Conservation (phyloP, 2,329 filamentous ascomycete genomes). For the Cytospora mali region DNA sequence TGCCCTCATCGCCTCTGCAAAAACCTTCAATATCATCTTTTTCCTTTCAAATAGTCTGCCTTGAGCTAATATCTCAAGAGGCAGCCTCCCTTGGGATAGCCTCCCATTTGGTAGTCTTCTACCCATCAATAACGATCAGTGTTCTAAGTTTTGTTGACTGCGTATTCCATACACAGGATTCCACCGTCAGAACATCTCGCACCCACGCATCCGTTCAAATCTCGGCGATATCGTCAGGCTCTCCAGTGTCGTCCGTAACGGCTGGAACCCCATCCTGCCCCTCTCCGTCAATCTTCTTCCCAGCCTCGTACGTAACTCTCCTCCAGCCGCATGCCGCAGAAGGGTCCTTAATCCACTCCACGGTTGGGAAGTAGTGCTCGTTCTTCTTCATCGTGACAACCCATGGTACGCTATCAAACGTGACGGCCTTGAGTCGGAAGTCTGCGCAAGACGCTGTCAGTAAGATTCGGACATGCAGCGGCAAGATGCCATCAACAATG, state of each 20-base stretch:
- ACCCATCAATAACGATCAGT: not conserved
- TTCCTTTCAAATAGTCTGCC: not conserved
- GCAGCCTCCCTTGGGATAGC: not conserved
- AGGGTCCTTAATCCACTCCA: constrained; percentile 63
- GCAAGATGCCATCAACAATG: not conserved
- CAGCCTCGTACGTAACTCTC: constrained; percentile 27
- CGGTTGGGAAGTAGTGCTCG: constrained; percentile 85
- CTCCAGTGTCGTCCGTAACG: constrained; percentile 26
- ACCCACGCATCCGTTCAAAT: not conserved
- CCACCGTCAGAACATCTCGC: not conserved
- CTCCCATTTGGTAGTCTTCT: not conserved
- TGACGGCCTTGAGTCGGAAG: constrained; percentile 95
- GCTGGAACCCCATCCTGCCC: constrained; percentile 24
- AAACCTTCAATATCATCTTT: not conserved
- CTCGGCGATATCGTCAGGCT: constrained; percentile 22
- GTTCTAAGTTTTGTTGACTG: not conserved
- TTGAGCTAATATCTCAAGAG: not conserved
- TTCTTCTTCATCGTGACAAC: constrained; percentile 99
- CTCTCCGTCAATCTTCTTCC: constrained; percentile 29
- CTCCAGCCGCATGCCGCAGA: constrained; percentile 25
- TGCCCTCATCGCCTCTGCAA: too few species aligned
- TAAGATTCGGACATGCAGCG: not conserved
- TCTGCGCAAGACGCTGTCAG: constrained; percentile 52
- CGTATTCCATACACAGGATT: not conserved
- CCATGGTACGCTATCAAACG: constrained; percentile 98